Evolutionary conservation across 2,329 filamentous ascomycete genomes (phyloP), one percentile per base, ranked within the genome.

Genomic region (Trichoderma pleuroti): DNA sequence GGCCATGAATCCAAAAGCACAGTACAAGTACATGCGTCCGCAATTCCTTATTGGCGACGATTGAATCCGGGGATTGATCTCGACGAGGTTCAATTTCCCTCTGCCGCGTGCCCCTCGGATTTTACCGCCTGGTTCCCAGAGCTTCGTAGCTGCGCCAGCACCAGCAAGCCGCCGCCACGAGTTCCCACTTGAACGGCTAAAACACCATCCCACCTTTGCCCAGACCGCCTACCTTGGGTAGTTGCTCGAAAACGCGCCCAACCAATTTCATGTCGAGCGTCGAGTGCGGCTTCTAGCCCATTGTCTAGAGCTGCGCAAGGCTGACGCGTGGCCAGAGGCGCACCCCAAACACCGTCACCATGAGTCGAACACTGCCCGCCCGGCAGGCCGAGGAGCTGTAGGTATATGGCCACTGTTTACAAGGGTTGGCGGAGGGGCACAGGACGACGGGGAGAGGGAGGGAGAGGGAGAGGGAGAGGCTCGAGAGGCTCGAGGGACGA

Each of bases 321-420:
- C 68, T 70, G 68, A 70, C 68, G 62, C 60, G 61, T 70, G 68
- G 68, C 68, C 68, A 70, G 68, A 70, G 68, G 68, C 68, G 68
- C 68, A 67, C n/a, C 68, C 68, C 46, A 57, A 66, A 70, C 60
- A 70, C 68, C 61, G 69, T 71, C 76, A 78, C 78, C 74, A 94
- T 94, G 92, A 91, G 88, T 84, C 88, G 89, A 78, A 86, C 93
- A 80, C 84, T 96, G 82, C 93, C 92, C 72, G 84, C 87, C 77
- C 89, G 92, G 79, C 93, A 97, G 85, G 93, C 93, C 74, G 93
- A 96, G 83, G 93, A 96, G 86, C 90, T 96, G 92, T 95, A 86
- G 82, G 91, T 86, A 61, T 64, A 28, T 49, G 72, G 72, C 70
- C 72, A 71, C 71, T 56, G 56, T 61, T 65, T 46, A 30, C 61